These are phyloP conservation scores for Gossypium laxum DNA, from an alignment of 441 rosid species.

Conservation along the genomic window DNA sequence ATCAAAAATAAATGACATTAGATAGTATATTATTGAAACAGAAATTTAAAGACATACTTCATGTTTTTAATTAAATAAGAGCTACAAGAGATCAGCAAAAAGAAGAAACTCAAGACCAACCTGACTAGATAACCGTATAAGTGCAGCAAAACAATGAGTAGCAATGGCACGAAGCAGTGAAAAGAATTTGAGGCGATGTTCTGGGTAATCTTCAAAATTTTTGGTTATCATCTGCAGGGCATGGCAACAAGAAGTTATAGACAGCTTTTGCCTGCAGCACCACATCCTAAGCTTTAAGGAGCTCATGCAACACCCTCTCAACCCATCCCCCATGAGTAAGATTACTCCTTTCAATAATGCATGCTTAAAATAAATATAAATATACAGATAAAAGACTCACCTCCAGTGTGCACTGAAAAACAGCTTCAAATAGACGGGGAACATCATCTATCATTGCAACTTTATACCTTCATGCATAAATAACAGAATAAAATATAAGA, in stretches of 20 bases:
- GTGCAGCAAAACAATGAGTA: slow-evolving; percentile 81
- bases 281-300: slow-evolving; percentile 1
- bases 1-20: background rate
- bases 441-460: slow-evolving; percentile 93
- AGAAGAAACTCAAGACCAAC: slow-evolving; percentile 32
- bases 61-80: background rate
- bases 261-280: background rate
- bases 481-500: background rate
- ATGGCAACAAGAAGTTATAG: background rate
- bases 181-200: slow-evolving; percentile 96
- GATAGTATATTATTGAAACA: background rate
- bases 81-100: background rate
- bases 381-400: slow-evolving; percentile 30
- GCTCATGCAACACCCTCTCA: background rate
- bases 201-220: slow-evolving; percentile 97
- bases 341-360: background rate
- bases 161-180: slow-evolving; percentile 98
- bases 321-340: background rate
- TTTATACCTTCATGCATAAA: slow-evolving; percentile 54
- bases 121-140: slow-evolving; percentile 86
- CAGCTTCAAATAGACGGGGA: slow-evolving; percentile 94
- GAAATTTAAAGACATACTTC: background rate
- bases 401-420: slow-evolving; percentile 98
- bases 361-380: background rate
- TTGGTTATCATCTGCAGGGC: slow-evolving; percentile 85